Percentiles rank a stretch among this genome's conserved stretches.
These are phyloP conservation scores for Boletus bicolor DNA, from an alignment of 768 basidiomycete species.

Conservation along the genomic window DNA sequence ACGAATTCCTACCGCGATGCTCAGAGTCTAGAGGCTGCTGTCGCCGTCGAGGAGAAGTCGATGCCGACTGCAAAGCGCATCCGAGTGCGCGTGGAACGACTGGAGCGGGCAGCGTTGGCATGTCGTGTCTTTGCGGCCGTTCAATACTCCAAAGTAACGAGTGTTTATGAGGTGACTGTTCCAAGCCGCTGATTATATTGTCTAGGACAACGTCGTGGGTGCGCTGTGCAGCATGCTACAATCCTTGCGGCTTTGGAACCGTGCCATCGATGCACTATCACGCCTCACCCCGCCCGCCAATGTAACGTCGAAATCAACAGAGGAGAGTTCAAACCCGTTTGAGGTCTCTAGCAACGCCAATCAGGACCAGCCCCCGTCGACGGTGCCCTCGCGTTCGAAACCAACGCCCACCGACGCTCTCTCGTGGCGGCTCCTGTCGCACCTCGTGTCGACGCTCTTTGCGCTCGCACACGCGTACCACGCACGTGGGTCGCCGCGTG, in stretches of 20 bases:
- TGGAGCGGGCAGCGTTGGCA: constrained; percentile 74
- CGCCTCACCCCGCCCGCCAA: constrained; percentile 48
- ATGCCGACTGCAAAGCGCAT: constrained; percentile 56
- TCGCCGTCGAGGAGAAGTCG: constrained; percentile 44
- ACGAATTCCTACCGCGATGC: constrained; percentile 61
- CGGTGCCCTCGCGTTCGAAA: constrained; percentile 7
- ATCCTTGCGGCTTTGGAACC: constrained; percentile 75
- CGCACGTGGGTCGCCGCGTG: constrained; percentile 74
- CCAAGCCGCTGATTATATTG: not conserved
- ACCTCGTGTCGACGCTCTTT: constrained; percentile 64
- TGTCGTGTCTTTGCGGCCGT: constrained; percentile 66
- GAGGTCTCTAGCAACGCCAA: constrained; percentile 39
- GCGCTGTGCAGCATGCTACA: constrained; percentile 61
- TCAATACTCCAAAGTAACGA: constrained; percentile 57
- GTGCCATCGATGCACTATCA: constrained; percentile 65
- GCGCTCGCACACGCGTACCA: constrained; percentile 63
- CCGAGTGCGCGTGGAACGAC: constrained; percentile 48
- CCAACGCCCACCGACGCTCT: constrained; percentile 46
- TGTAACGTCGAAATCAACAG: constrained; percentile 19
- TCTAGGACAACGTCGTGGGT: constrained; percentile 58
- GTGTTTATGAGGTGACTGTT: constrained; percentile 5
- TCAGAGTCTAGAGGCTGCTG: constrained; percentile 39
- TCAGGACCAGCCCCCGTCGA: constrained; percentile 24
- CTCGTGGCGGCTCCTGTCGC: constrained; percentile 77
- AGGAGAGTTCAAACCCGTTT: constrained; percentile 56